phyloP scores from a whole-genome alignment of 75 land plant genomes.

The Larix kaempferi region DNA sequence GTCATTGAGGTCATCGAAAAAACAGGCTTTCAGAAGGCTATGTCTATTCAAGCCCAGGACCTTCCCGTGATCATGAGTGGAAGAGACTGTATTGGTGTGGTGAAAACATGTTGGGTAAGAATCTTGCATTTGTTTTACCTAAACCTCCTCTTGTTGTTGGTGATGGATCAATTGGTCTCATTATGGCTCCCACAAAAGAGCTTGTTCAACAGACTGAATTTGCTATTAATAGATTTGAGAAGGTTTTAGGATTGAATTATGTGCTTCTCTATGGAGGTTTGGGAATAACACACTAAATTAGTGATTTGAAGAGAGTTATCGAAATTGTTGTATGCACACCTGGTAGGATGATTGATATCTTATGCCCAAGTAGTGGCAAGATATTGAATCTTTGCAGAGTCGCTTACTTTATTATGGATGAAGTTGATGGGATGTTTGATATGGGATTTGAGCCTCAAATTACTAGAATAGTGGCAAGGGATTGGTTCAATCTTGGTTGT shows the following conservation, averaged over 20 bases:
- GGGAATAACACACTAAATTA: slow-evolving; percentile 94
- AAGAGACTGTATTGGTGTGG: slow-evolving; percentile 92
- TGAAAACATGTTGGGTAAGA: slow-evolving; percentile 94
- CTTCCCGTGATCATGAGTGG: slow-evolving; percentile 90
- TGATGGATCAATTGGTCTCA: slow-evolving; percentile 88
- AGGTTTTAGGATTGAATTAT: slow-evolving; percentile 69
- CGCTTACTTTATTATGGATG: slow-evolving; percentile 88
- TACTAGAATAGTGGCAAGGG: slow-evolving; percentile 62
- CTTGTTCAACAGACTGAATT: slow-evolving; percentile 90
- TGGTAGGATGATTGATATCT: slow-evolving; percentile 95
- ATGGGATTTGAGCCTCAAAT: slow-evolving; percentile 99
- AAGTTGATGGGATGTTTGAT: slow-evolving; percentile 98
- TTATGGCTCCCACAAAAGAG: slow-evolving; percentile 98
- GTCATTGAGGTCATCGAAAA: slow-evolving; percentile 80
- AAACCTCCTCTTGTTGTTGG: slow-evolving; percentile 78
- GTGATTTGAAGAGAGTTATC: slow-evolving; percentile 83
- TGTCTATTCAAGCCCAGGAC: slow-evolving; percentile 90
- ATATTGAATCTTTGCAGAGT: slow-evolving; percentile 86
- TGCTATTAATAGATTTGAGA: slow-evolving; percentile 86
- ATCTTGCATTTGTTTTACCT: slow-evolving; percentile 90
- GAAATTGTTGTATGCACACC: slow-evolving; percentile 93
- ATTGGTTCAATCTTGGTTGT: too few relatives aligned
- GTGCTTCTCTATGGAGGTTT: slow-evolving; percentile 97
- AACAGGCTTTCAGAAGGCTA: slow-evolving; percentile 75
- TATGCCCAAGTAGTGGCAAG: slow-evolving; percentile 92